These are phyloP conservation scores for Paracoccidioides lutzii DNA, from an alignment of 2,329 filamentous ascomycete species.

Conservation along the genomic window DNA sequence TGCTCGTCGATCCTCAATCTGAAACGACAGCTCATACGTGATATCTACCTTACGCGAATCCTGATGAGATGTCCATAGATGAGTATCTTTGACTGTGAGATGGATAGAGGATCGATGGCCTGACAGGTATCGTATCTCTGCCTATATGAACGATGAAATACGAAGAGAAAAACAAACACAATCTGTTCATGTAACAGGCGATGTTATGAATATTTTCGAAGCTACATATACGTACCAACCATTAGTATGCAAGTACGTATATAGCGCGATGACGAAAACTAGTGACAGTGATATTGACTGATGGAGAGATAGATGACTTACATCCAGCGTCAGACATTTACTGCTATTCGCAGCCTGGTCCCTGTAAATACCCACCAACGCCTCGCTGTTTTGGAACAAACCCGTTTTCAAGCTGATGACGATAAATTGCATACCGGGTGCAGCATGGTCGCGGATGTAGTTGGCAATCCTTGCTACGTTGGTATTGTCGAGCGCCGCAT, in stretches of 20 bases:
- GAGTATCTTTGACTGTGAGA: neutral
- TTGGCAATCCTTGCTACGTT: constrained; percentile 94
- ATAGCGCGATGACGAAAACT: neutral
- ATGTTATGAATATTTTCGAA: constrained; percentile 13
- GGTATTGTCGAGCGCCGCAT: constrained; percentile 93
- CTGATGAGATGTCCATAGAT: neutral
- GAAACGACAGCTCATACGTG: neutral
- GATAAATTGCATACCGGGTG: constrained; percentile 97
- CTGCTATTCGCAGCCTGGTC: constrained; percentile 91
- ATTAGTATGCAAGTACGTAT: neutral
- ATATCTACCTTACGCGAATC: neutral
- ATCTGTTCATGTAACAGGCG: neutral
- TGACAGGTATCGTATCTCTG: neutral
- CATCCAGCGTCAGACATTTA: constrained; percentile 83
- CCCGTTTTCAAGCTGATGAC: constrained; percentile 94
- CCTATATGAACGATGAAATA: neutral
- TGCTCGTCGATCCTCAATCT: no score
- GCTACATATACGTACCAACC: constrained; percentile 5
- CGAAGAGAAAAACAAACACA: neutral
- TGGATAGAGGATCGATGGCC: neutral
- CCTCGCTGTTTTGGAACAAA: constrained; percentile 92
- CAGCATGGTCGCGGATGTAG: constrained; percentile 87
- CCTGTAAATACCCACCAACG: constrained; percentile 84
- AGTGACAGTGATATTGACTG: neutral
- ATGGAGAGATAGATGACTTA: constrained; percentile 42